These are phyloP conservation scores for Elasticomyces elasticus DNA, from an alignment of 495 filamentous ascomycete species.

Conservation along the genomic window DNA sequence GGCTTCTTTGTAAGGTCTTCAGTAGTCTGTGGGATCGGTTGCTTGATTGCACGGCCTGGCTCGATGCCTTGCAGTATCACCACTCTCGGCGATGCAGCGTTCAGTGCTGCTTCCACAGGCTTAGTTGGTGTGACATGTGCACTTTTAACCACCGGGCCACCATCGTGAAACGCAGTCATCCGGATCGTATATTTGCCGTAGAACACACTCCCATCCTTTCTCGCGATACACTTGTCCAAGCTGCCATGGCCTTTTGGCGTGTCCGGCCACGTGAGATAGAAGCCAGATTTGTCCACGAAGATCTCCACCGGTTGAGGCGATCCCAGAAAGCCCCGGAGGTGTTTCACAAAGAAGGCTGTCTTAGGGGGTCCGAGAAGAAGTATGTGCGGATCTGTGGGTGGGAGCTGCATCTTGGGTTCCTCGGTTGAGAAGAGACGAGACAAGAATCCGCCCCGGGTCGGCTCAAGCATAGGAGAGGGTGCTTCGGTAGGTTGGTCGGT, in stretches of 20 bases:
- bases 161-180: neutral
- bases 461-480: too few relatives aligned
- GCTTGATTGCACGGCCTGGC: neutral
- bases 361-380: neutral
- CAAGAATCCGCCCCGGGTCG: too few relatives aligned
- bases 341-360: neutral
- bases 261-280: slow-evolving; percentile 15
- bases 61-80: neutral
- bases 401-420: neutral
- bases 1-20: neutral
- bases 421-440: neutral
- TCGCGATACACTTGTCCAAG: slow-evolving; percentile 3
- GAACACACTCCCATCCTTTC: neutral
- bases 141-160: neutral
- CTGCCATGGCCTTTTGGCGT: neutral
- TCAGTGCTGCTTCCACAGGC: slow-evolving; percentile 1
- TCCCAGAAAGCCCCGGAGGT: neutral
- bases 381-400: too few relatives aligned
- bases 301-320: neutral
- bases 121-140: neutral
- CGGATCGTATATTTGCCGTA: neutral
- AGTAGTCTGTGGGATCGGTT: neutral
- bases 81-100: neutral
- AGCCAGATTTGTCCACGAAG: slow-evolving; percentile 24
- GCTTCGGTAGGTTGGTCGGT: too few relatives aligned